A percentile compares a stretch with the other conserved stretches of the same genome.
Evolutionary conservation across 495 filamentous ascomycete species (phyloP).

Genomic region (Trichoderma parareesei): DNA sequence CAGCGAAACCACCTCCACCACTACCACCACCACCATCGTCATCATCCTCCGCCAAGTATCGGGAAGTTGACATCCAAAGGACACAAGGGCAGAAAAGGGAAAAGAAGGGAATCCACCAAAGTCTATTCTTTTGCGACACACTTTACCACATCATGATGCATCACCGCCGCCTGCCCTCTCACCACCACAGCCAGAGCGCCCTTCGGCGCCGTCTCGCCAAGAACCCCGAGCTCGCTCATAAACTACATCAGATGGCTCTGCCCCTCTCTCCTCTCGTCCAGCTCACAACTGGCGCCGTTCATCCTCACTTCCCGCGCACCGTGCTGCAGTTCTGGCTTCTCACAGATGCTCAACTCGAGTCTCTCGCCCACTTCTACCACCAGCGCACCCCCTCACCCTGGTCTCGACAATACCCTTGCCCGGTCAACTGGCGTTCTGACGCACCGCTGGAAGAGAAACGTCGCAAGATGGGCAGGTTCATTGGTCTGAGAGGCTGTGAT

Average conservation of each 20-base stretch:
- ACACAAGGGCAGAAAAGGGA: neutral
- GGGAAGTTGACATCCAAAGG: no score
- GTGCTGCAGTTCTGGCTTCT: constrained; percentile 68
- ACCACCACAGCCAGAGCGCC: constrained; percentile 14
- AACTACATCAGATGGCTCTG: constrained; percentile 40
- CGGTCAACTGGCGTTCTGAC: constrained; percentile 31
- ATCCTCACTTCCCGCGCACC: constrained; percentile 58
- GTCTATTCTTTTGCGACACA: neutral
- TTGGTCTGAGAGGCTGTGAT: constrained; percentile 58
- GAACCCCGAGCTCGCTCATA: constrained; percentile 30
- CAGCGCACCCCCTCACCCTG: constrained; percentile 51
- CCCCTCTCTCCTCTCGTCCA: constrained; percentile 50
- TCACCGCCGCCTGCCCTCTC: neutral
- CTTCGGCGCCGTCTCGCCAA: constrained; percentile 24
- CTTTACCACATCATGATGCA: constrained; percentile 3
- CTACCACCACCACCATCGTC: neutral
- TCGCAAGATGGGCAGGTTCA: constrained; percentile 54
- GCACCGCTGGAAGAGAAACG: constrained; percentile 50
- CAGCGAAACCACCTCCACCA: neutral
- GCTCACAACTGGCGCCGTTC: constrained; percentile 48
- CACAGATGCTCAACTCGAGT: constrained; percentile 60
- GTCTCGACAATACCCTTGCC: constrained; percentile 56
- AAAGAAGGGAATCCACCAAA: neutral
- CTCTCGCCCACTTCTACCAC: constrained; percentile 66
- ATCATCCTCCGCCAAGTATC: no score